Percentiles rank a stretch among this genome's conserved stretches.
Conservation (phyloP, 2,329 filamentous ascomycete genomes). For the Stromatinia cepivora region DNA sequence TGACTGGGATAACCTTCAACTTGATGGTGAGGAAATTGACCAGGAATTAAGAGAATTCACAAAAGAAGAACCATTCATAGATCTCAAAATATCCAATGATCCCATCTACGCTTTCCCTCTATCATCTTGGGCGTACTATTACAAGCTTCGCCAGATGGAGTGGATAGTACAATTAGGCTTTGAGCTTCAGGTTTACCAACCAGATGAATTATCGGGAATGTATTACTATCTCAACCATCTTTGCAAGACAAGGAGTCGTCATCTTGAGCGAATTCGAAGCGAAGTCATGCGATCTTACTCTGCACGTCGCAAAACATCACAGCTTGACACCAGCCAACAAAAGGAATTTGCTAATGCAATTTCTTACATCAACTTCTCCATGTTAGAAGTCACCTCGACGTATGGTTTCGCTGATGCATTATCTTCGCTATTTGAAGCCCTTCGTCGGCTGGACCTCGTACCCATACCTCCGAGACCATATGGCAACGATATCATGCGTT, state of each 20-base stretch:
- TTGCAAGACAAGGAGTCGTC: conserved; percentile 58
- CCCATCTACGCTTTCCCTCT: conserved; percentile 69
- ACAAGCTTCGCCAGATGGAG: conserved; percentile 87
- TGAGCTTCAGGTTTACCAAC: conserved; percentile 85
- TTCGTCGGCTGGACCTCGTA: conserved; percentile 45
- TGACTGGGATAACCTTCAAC: conserved; percentile 82
- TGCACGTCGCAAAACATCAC: conserved; percentile 23
- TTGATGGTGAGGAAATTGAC: conserved; percentile 78
- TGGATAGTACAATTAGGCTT: conserved; percentile 90
- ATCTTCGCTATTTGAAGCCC: conserved; percentile 54
- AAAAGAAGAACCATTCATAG: conserved; percentile 59
- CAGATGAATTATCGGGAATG: conserved; percentile 82
- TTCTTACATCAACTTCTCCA: conserved; percentile 58
- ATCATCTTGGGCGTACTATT: conserved; percentile 84
- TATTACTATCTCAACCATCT: conserved; percentile 86
- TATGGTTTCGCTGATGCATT: conserved; percentile 54
- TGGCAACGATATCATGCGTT: conserved; percentile 56
- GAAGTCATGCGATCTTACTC: conserved; percentile 51
- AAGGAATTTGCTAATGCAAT: conserved; percentile 49
- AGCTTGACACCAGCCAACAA: conserved; percentile 39
- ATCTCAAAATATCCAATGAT: conserved; percentile 51
- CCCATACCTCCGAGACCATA: conserved; percentile 50
- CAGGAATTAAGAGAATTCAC: conserved; percentile 61
- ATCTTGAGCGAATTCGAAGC: conserved; percentile 71
- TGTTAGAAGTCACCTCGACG: conserved; percentile 65